Base-by-base conservation (phyloP, 805 yeast species). In the Spathaspora girioi region DNA sequence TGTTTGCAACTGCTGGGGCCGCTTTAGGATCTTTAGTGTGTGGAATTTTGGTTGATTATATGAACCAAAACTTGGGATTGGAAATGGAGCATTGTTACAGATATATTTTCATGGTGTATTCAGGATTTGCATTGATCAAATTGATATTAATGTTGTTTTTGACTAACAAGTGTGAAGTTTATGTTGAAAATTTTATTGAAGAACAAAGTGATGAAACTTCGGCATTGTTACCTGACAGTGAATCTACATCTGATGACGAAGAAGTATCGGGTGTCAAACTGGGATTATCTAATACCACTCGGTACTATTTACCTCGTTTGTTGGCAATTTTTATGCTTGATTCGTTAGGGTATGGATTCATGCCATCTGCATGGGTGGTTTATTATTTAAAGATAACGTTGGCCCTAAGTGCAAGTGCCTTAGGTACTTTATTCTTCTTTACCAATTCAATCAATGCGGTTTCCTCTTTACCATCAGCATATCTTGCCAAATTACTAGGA, bases 341-440 rank as follows among this genome's bases (percentile, higher is more conserved):
- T 66, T 89, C 97, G 1, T 76, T 91, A 47, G 97, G 96, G 0
- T 83, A 82, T 56, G 97, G 97, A 1, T 87, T 91, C 66, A 87
- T 90, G 90, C 84, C 96, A 1, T 75, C 84, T 44, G 86, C 96
- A 1, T 92, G 97, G 97, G 77, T 87, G 43, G 89, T 90, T 40
- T 91, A 86, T 64, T 91, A 88, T 67, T 85, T 89, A 71, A 80
- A 82, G 50, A 77, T 76, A 35, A 66, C 71, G 12, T 90, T 85
- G 58, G 56, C 65, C 1, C 67, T 82, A 27, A 65, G 83, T 1
- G 82, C 91, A 2, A 69, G 84, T 0, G 66, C 76, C 0, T 68
- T 90, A 45, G 97, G 97, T 5, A 56, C 77, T 1, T 69, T 90
- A 27, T 89, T 89, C 64, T 87, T 87, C 58, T 56, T 71, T 35